Base-by-base conservation (phyloP, 306 rosid genomes). In the Gastrolobium bilobum region DNA sequence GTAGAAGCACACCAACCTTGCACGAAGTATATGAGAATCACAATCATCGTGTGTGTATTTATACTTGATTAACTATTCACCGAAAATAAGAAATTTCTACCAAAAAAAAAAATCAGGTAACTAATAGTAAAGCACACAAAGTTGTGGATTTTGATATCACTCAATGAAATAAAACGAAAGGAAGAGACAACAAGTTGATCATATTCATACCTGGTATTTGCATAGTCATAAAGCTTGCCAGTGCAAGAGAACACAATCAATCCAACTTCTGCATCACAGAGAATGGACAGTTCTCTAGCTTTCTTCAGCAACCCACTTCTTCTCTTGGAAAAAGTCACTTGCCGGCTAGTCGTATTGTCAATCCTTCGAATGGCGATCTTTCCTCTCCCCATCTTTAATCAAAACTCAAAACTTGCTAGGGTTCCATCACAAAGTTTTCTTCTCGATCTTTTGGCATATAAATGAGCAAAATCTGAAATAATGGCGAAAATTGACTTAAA, bases 271-370 rank as follows among this genome's bases (percentile, higher is more conserved):
- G 83, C 88, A 63, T 85, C 88, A 14, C 88, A 85, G 1, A 85
- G 84, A 63, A 85, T 81, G 0, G 88, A 81, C 1, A 85, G 79
- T 34, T 85, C 86, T 68, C 61, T 68, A 30, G 88, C 88, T 85
- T 85, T 85, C 81, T 85, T 85, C 40, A 81, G 1, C 72, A 85
- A 61, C 2, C 88, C 88, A 48, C 0, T 81, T 62, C 84, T 85
- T 78, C 88, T 78, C 76, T 85, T 85, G 4, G 84, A 81, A 58
- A 85, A 85, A 13, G 88, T 85, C 38, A 85, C 88, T 78, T 85
- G 88, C 15, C 86, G 5, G 79, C 79, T 81, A 0, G 84, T 73
- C 2, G 80, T 29, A 43, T 85, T 70, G 26, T 85, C 84, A 11
- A 85, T 81, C 79, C 75, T 81, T 48, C 39, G 42, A 60, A 85